Evolutionary conservation across 495 filamentous ascomycete genomes (phyloP), one percentile per base, ranked within the genome.

Genomic region (Choiromyces venosus): DNA sequence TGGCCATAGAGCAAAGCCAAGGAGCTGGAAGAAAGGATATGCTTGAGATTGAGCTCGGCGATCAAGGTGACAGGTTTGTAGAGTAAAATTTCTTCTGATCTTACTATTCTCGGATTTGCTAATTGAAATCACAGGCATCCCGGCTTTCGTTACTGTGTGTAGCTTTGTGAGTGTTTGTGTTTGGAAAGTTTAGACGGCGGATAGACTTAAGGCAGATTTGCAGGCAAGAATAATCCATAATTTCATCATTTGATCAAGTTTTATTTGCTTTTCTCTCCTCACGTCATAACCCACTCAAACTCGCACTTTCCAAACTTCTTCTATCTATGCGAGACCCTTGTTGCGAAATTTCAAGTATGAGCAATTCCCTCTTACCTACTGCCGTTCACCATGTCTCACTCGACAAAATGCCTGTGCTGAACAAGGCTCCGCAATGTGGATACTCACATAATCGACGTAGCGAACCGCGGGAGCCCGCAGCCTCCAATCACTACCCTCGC

Each of bases 121-220:
- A 25, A 37, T 25, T 37, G n/a, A 14, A 33, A 37, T 39, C 4
- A 14, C 21, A 67, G 67, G 36, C 85, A 88, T 77, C 87, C 87
- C 1, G 79, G 83, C 18, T 88, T 86, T 79, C 83, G 84, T 29
- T 88, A 87, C 73, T 76, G 61, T 42, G 39, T 69, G 16, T 68
- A 61, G 6, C 40, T 16, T 61, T 61, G 12, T 16, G 25, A 29
- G 52, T 61, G 25, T 33, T 33, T 33, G 25, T 33, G 12, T 25
- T 12, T 33, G 12, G 12, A 61, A 61, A 61, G 25, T 33, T 14
- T 56, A 56, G 46, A 29, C 46, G n/a, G 46, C n/a, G n/a, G n/a
- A 56, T 25, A 6, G 46, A 56, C n/a, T 19, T 25, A 3, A 56
- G 3, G n/a, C n/a, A 56, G n/a, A 29, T 14, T 56, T 29, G 9